A percentile compares a stretch with the other conserved stretches of the same genome.
These are phyloP conservation scores for Alternaria gansuensis DNA, from an alignment of 2,329 filamentous ascomycete genomes.

Conservation along the genomic window DNA sequence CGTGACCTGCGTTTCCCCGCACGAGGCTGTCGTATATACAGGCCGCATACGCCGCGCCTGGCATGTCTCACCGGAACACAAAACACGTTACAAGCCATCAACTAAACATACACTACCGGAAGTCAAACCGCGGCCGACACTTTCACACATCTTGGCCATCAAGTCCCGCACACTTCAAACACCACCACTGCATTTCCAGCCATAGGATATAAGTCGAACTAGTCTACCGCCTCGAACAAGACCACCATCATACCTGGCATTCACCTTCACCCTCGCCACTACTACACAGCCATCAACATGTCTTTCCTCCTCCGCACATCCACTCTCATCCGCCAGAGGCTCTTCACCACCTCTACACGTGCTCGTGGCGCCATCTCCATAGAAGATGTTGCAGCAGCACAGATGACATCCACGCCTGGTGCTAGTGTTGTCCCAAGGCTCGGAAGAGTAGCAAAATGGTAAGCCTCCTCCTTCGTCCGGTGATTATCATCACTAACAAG, in stretches of 20 bases:
- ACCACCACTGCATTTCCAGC: conserved; percentile 1
- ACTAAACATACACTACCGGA: conserved; percentile 19
- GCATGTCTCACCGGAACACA: conserved; percentile 25
- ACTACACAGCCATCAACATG: conserved; percentile 34
- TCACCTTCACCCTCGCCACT: conserved; percentile 9
- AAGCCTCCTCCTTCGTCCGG: conserved; percentile 9
- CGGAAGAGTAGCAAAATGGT: conserved; percentile 48
- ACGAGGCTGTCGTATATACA: conserved; percentile 37
- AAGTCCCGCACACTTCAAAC: conserved; percentile 8
- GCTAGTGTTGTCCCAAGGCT: conserved; percentile 41
- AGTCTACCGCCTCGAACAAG: conserved; percentile 11
- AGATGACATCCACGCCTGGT: conserved; percentile 33
- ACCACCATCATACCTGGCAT: conserved; percentile 9
- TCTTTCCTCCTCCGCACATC: conserved; percentile 40
- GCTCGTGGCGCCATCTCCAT: conserved; percentile 37
- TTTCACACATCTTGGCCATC: conserved; percentile 23
- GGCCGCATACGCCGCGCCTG: conserved; percentile 31
- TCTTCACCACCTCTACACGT: conserved; percentile 45
- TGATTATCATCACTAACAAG: conserved; percentile 11
- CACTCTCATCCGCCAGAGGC: conserved; percentile 36
- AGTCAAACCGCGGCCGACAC: conserved; percentile 35
- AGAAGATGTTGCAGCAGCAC: conserved; percentile 35
- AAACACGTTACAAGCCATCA: conserved; percentile 24
- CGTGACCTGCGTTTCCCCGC: conserved; percentile 41
- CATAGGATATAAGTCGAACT: conserved; percentile 18